Evolutionary conservation across 148 eudicot genomes (phyloP), one percentile per base, ranked within the genome.

Genomic region (Limonium bicolor): DNA sequence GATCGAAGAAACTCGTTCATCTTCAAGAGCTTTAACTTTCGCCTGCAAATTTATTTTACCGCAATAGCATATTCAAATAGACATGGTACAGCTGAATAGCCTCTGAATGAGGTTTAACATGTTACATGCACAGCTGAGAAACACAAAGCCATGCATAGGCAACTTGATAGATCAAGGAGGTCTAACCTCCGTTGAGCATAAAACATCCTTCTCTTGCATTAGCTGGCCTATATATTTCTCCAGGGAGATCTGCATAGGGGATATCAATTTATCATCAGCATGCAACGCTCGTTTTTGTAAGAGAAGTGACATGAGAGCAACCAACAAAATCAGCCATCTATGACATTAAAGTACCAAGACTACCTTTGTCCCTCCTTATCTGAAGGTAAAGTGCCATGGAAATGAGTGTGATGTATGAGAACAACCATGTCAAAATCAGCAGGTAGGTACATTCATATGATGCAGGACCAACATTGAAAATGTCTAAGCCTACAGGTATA

Each of bases 141-240:
- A 17, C 4, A 4, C 19, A 19, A 13, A 0, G 17, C 23, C 9
- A 16, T 11, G 32, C 27, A 46, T 9, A 4, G 16, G 36, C 21
- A 50, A 0, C 16, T 15, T 7, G 20, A 16, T 30, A 17, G 35
- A 23, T 32, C n/a, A 30, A 14, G 23, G 10, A 48, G 26, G 2
- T 30, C 60, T 41, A 61, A 82, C 93, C 77, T 58, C 64, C 41
- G 61, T 60, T 15, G 33, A 54, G 29, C 50, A 54, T 58, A 48
- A 61, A 51, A n/a, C 50, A 32, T 66, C 54, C 27, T 65, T 69
- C 64, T 75, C 81, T 40, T 62, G 69, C 22, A 60, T 42, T 63
- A 86, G 61, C 43, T 60, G 67, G 35, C 59, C 57, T 10, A 76
- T 64, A 66, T 65, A 55, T 60, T 68, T 67, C 60, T 66, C 79